Base-by-base conservation (phyloP, 805 yeast genomes). In the Cyberlindnera petersonii region DNA sequence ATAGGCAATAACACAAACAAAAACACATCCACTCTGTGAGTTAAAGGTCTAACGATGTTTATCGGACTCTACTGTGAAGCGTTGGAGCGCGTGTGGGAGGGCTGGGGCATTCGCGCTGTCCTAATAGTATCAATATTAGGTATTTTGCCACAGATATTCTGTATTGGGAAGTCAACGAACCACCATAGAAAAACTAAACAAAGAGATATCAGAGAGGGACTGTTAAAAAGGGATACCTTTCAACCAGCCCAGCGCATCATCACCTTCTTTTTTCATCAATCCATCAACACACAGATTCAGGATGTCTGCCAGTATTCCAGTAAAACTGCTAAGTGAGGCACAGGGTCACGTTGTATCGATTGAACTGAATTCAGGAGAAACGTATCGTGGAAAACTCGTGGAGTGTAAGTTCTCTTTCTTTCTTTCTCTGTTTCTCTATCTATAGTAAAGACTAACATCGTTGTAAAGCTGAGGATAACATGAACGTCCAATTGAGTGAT, bases 401-500 rank as follows among this genome's bases (percentile, higher is more conserved):
- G 96, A 84, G 55, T 81, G 82, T 60, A 29, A 39, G 48, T 44
- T 4, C 9, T 17, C 8, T 6, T 10, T 16, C 23, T 5, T 24
- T n/a, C 46, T 40, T 21, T n/a, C 11, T 9, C 9, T 15, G 27
- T 3, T 15, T 9, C 5, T 9, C 15, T 1, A 13, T 16, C 23
- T 24, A 19, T 19, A 5, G 21, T 15, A 23, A 26, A 39, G 37
- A 37, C 48, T 46, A 46, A 46, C 46, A 22, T 5, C 23, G 14
- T n/a, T 9, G 3, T 10, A 35, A 26, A 46, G 49, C 49, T 15
- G 96, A 91, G 63, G 98, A 91, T 54, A 89, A 83, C 60, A 93
- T 91, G 98, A 91, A 91, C 58, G 77, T 91, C 19, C 94, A 89
- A 44, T 62, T 91, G 35, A 68, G 76, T 47, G 95, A 91, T 56